Base-by-base conservation (phyloP, 805 yeast species). In the Candida germanica region DNA sequence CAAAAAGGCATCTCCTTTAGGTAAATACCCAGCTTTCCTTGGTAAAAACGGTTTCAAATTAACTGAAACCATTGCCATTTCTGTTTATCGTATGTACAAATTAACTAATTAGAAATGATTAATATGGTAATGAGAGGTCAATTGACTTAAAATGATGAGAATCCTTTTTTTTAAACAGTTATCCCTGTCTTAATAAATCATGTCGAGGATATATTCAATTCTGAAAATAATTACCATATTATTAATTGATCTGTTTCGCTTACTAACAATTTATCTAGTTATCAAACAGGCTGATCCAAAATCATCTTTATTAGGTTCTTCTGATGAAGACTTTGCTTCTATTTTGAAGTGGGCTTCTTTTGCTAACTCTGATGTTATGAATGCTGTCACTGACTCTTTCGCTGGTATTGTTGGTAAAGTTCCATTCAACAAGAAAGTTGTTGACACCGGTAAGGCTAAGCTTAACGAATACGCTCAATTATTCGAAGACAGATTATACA, bases 121-220 rank as follows among this genome's bases (percentile, higher is more conserved):
- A n/a, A n/a, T n/a, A n/a, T n/a, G n/a, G n/a, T n/a, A n/a, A n/a
- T n/a, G n/a, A n/a, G n/a, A n/a, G n/a, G n/a, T n/a, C n/a, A n/a
- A n/a, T n/a, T n/a, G n/a, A n/a, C 27, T 39, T 47, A 49, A 29
- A 48, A 59, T 79, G 86, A 80, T 80, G 85, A 80, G 66, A 71
- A 61, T 42, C 56, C 63, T 29, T 36, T 29, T 58, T 56, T 53
- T 39, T 66, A 68, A 59, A 80, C 87, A 80, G 87, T 80, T 80
- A 80, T 80, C 87, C 87, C 87, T 80, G 87, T 80, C 87, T 80
- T 80, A 80, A 80, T 61, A 78, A 46, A 78, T 58, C 56, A 74
- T 80, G 86, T 80, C 86, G 86, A 80, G 82, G 70, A 61, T 63
- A 46, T 62, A 6, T 15, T 48, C 22, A 42, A 69, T 47, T 73